These are phyloP conservation scores for Heterobasidion irregulare DNA, from an alignment of 1,284 basidiomycete species.

Conservation along the genomic window DNA sequence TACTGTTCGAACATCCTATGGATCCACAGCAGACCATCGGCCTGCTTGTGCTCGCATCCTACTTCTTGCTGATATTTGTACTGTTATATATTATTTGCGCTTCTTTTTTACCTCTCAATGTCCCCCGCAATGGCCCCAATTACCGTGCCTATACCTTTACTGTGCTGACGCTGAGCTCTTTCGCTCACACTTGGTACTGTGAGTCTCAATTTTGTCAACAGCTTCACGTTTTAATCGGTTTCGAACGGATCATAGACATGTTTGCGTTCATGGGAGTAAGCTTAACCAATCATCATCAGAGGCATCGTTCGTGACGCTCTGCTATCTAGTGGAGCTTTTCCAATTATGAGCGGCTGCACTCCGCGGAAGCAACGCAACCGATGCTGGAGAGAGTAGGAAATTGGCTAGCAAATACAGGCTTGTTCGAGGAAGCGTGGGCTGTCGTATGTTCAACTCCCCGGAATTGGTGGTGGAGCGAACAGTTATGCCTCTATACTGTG, in stretches of 20 bases:
- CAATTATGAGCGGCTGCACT: conserved; percentile 26
- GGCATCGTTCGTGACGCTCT: not conserved
- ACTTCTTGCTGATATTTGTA: conserved; percentile 3
- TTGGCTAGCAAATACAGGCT: conserved; percentile 53
- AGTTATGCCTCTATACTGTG: conserved; percentile 63
- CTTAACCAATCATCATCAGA: not conserved
- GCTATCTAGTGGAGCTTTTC: conserved; percentile 43
- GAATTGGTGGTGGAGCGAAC: conserved; percentile 74
- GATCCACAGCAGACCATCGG: conserved; percentile 1
- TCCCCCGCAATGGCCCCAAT: not conserved
- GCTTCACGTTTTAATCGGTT: not conserved
- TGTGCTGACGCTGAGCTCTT: conserved; percentile 29
- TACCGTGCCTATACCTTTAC: conserved; percentile 15
- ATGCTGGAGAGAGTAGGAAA: conserved; percentile 29
- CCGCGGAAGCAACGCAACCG: conserved; percentile 9
- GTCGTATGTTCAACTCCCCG: conserved; percentile 35
- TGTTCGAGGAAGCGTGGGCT: conserved; percentile 61
- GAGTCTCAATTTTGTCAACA: conserved; percentile 18
- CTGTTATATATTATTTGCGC: conserved; percentile 3
- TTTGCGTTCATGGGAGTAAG: conserved; percentile 42
- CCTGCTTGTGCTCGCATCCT: conserved; percentile 3
- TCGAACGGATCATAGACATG: conserved; percentile 30
- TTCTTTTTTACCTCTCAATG: not conserved
- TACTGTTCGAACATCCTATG: not conserved
- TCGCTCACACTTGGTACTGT: conserved; percentile 59